Percentiles rank a stretch among this genome's conserved stretches.
Evolutionary conservation across 371 early-diverging fungal genomes (phyloP).

Genomic region (Actinomortierella wolfii): DNA sequence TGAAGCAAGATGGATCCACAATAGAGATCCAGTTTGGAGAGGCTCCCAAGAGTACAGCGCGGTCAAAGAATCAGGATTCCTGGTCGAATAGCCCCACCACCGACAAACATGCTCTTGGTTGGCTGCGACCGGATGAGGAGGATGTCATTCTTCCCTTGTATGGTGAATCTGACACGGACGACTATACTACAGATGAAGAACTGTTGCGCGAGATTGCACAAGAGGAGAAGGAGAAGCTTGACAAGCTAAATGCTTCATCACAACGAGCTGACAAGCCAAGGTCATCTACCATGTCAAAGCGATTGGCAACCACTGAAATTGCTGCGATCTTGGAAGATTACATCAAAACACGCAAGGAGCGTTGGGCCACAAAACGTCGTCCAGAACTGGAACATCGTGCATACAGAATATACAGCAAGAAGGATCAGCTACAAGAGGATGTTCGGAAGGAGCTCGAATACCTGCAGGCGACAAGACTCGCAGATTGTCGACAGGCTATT

Average conservation of each 20-base stretch:
- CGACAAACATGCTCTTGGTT: neutral
- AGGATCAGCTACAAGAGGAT: neutral
- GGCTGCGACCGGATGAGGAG: constrained; percentile 10
- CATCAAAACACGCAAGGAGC: constrained; percentile 11
- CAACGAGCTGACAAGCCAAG: neutral
- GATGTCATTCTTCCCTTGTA: constrained; percentile 51
- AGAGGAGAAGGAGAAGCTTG: constrained; percentile 11
- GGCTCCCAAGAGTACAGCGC: neutral
- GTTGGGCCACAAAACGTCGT: constrained; percentile 22
- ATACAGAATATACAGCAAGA: constrained; percentile 1
- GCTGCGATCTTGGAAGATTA: constrained; percentile 15
- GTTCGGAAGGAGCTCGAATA: constrained; percentile 5
- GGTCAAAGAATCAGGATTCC: too few relatives aligned
- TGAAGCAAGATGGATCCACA: constrained; percentile 14
- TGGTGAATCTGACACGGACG: constrained; percentile 55
- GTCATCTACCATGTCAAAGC: neutral
- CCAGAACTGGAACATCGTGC: constrained; percentile 14
- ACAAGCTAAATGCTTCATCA: constrained; percentile 4
- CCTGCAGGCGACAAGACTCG: constrained; percentile 26
- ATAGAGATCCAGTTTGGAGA: constrained; percentile 20
- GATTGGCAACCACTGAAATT: constrained; percentile 7
- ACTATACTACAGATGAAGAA: constrained; percentile 45
- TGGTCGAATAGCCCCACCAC: neutral
- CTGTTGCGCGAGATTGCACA: constrained; percentile 18
- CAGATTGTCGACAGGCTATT: constrained; percentile 13